Conservation (phyloP, 306 rosid genomes). For the Vigna radiata region DNA sequence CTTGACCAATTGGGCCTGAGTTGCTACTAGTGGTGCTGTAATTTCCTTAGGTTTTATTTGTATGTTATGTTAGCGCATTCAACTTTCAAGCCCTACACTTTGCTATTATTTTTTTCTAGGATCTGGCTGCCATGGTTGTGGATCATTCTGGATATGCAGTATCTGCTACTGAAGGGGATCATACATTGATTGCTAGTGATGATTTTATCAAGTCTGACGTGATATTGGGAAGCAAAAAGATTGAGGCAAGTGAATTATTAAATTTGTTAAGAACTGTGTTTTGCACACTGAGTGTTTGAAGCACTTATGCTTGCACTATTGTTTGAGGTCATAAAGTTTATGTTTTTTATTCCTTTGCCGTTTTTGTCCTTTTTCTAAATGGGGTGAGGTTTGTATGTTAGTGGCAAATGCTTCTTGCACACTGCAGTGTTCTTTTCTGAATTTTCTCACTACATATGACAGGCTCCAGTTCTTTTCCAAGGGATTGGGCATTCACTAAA, state of each 20-base stretch:
- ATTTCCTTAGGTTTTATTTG: constrained; percentile 29
- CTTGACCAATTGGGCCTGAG: background rate
- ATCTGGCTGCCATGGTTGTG: constrained; percentile 71
- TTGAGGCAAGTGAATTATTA: constrained; percentile 70
- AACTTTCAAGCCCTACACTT: background rate
- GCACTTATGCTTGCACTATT: background rate
- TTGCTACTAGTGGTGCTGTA: background rate
- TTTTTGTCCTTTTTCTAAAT: background rate
- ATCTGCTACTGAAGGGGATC: constrained; percentile 84
- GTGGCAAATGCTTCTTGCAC: constrained; percentile 13
- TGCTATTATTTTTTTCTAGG: constrained; percentile 51
- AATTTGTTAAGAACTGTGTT: constrained; percentile 28
- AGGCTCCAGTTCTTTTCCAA: constrained; percentile 98
- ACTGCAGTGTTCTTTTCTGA: constrained; percentile 36
- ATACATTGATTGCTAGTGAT: constrained; percentile 87
- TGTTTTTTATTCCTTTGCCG: constrained; percentile 10
- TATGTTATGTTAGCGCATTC: constrained; percentile 15
- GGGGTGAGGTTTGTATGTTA: background rate
- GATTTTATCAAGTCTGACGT: constrained; percentile 76
- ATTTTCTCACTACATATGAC: constrained; percentile 49
- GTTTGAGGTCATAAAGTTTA: constrained; percentile 12
- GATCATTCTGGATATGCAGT: constrained; percentile 91
- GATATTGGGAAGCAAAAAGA: constrained; percentile 76
- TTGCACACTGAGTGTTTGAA: background rate
- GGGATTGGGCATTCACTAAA: constrained; percentile 92